Percentiles rank a stretch among this genome's conserved stretches.
Evolutionary conservation across 2,329 filamentous ascomycete species (phyloP).

Genomic region (Alternaria incomplexa): DNA sequence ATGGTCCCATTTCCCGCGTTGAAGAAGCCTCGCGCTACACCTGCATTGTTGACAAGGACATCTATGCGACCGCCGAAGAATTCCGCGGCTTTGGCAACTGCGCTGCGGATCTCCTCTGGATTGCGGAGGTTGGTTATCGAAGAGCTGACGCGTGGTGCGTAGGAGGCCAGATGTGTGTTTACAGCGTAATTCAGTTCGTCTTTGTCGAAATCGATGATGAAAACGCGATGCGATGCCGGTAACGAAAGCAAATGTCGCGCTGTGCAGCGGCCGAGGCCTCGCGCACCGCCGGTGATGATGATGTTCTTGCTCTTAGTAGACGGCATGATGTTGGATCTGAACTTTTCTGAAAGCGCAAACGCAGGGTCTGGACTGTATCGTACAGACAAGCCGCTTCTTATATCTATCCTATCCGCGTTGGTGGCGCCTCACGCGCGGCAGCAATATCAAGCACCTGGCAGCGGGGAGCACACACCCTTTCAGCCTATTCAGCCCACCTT

Average conservation of each 20-base stretch:
- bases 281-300: constrained; percentile 50
- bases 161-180: constrained; percentile 38
- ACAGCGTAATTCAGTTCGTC: constrained; percentile 42
- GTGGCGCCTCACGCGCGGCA: constrained; percentile 6
- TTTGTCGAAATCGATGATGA: constrained; percentile 53
- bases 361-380: neutral
- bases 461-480: constrained; percentile 6
- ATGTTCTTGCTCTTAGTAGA: constrained; percentile 33
- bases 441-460: constrained; percentile 7
- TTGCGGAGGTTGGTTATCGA: constrained; percentile 49
- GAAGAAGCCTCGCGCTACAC: constrained; percentile 30
- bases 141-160: constrained; percentile 34
- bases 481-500: constrained; percentile 17
- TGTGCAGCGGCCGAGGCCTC: constrained; percentile 54
- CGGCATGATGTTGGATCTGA: constrained; percentile 14
- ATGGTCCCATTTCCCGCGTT: constrained; percentile 31
- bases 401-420: neutral
- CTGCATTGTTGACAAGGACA: constrained; percentile 41
- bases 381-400: neutral
- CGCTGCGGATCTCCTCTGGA: constrained; percentile 29
- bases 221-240: constrained; percentile 49
- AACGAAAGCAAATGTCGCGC: constrained; percentile 49
- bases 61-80: constrained; percentile 45
- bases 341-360: neutral
- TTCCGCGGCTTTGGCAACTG: constrained; percentile 45